A percentile compares a stretch with the other conserved stretches of the same genome.
Conservation (phyloP, 768 basidiomycete genomes). For the Leccinum arenicola region DNA sequence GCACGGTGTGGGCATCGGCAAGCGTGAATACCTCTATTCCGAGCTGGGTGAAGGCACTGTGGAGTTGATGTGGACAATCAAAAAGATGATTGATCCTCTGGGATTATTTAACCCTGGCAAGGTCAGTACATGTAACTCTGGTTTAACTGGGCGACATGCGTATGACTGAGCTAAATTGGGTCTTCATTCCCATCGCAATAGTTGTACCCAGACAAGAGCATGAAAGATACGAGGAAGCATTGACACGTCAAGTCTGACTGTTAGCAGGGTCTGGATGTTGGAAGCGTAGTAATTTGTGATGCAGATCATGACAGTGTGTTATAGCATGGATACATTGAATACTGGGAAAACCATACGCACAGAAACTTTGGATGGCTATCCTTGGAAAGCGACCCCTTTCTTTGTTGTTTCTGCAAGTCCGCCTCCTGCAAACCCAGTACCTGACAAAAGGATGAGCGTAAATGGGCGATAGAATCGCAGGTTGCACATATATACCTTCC, state of each 20-base stretch:
- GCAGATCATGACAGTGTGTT: neutral
- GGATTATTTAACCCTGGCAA: conserved; percentile 85
- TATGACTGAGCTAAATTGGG: neutral
- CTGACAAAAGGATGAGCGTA: conserved; percentile 34
- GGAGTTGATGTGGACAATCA: conserved; percentile 79
- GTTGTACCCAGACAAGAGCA: conserved; percentile 24
- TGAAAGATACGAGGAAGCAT: conserved; percentile 12
- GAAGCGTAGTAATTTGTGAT: neutral
- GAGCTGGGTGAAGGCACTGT: conserved; percentile 86
- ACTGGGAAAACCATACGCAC: conserved; percentile 1
- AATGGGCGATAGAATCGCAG: neutral
- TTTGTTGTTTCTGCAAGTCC: conserved; percentile 87
- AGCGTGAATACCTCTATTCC: conserved; percentile 72
- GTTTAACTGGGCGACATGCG: neutral
- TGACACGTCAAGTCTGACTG: neutral
- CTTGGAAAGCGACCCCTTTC: conserved; percentile 83
- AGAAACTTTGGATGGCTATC: conserved; percentile 36
- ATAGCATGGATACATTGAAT: neutral
- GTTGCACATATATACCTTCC: conserved; percentile 59
- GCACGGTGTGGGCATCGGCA: conserved; percentile 86
- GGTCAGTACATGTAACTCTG: conserved; percentile 37
- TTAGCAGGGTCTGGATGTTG: neutral
- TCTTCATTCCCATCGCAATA: neutral
- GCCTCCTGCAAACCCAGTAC: conserved; percentile 94
- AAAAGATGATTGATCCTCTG: conserved; percentile 68